phyloP scores from a whole-genome alignment of 305 asterid genomes.

The Fraxinus paxiana region DNA sequence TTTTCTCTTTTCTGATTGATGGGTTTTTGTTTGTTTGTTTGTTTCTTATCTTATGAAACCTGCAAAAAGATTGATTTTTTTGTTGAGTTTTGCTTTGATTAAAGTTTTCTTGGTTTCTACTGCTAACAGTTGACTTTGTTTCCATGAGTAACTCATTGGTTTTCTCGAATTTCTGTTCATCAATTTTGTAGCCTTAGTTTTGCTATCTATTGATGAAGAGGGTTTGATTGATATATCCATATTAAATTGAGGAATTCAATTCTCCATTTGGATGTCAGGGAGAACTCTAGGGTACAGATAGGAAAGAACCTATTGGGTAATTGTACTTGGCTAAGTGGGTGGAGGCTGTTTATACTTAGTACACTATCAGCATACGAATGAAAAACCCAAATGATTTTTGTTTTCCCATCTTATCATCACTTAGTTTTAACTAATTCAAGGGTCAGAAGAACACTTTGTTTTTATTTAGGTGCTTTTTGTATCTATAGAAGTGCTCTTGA shows the following conservation, averaged over 20 bases:
- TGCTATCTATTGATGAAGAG: neutral
- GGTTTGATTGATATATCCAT: neutral
- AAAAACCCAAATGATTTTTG: neutral
- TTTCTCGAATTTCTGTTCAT: neutral
- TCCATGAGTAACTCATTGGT: neutral
- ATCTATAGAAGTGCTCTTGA: neutral
- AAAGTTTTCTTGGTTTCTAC: neutral
- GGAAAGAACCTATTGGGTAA: neutral
- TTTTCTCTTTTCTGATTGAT: neutral
- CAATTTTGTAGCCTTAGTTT: neutral
- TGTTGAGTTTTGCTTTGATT: neutral
- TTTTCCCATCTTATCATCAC: neutral
- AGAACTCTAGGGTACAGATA: neutral
- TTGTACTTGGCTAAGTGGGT: neutral
- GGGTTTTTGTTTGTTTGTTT: neutral
- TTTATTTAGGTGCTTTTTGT: neutral
- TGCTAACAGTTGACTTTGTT: slow-evolving; percentile 26
- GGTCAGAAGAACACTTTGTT: neutral
- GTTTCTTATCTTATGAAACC: neutral
- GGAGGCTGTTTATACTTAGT: neutral
- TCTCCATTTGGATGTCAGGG: neutral
- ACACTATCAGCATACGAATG: neutral
- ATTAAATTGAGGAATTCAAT: neutral
- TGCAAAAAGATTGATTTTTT: slow-evolving; percentile 17
- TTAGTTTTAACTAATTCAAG: neutral